A percentile compares a stretch with the other conserved stretches of the same genome.
These are phyloP conservation scores for Endoconidiophora laricicola DNA, from an alignment of 2,329 filamentous ascomycete species.

Conservation along the genomic window DNA sequence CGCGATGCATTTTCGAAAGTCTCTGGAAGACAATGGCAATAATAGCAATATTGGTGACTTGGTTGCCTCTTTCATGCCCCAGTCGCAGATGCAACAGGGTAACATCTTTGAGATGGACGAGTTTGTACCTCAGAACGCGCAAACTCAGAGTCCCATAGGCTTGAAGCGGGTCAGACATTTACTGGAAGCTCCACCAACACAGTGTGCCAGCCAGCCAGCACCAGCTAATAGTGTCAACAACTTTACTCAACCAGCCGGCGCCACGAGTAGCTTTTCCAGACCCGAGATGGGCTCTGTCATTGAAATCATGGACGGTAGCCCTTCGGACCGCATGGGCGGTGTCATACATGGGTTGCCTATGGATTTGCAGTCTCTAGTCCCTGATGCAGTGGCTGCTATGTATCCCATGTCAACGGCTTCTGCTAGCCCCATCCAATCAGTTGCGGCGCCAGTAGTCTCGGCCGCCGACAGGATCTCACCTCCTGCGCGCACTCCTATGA, in stretches of 20 bases:
- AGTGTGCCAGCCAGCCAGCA: conserved; percentile 13
- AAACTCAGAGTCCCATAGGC: conserved; percentile 24
- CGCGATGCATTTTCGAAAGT: conserved; percentile 90
- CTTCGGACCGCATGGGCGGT: conserved; percentile 9
- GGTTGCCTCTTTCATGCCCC: conserved; percentile 59
- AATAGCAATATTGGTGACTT: conserved; percentile 69
- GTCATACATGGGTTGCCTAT: background rate
- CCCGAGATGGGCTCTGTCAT: conserved; percentile 40
- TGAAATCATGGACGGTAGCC: conserved; percentile 39
- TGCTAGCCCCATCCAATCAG: conserved; percentile 4
- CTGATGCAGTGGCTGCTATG: background rate
- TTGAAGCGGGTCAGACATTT: conserved; percentile 37
- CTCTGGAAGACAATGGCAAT: conserved; percentile 57
- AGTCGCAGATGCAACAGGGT: conserved; percentile 30
- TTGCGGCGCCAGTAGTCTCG: too few relatives aligned
- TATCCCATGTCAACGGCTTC: conserved; percentile 14
- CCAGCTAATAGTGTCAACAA: too few relatives aligned
- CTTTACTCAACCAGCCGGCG: conserved; percentile 18
- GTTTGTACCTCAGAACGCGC: conserved; percentile 29
- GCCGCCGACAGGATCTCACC: background rate
- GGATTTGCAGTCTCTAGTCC: background rate
- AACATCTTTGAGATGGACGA: conserved; percentile 47
- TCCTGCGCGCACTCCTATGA: background rate
- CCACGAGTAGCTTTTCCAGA: conserved; percentile 18
- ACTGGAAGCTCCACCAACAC: conserved; percentile 29